Evolutionary conservation across 306 rosid genomes (phyloP).

Genomic region (Quercus aquifolioides): DNA sequence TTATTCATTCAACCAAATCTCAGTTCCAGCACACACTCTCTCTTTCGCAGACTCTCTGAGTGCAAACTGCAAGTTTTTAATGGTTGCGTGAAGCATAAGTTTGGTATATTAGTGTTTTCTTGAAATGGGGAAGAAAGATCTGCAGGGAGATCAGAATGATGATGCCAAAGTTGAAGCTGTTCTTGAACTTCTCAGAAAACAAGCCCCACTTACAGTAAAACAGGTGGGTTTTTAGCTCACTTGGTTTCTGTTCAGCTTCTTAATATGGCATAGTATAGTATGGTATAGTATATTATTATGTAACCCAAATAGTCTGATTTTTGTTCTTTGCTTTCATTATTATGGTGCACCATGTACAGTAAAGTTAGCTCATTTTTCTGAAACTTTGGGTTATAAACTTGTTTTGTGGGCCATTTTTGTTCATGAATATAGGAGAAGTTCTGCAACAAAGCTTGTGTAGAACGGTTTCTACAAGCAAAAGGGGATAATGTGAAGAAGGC

Average conservation of each 20-base stretch:
- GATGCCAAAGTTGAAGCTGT: constrained; percentile 66
- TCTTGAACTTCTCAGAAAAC: constrained; percentile 72
- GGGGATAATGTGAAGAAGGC: constrained; percentile 92
- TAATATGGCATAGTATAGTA: neutral
- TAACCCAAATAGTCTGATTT: neutral
- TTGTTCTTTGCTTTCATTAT: neutral
- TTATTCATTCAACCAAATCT: constrained; percentile 36
- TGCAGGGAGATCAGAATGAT: constrained; percentile 27
- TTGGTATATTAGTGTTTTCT: constrained; percentile 58
- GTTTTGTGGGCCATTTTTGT: neutral
- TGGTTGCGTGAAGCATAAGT: constrained; percentile 85
- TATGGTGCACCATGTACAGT: neutral
- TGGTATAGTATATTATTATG: too few relatives aligned
- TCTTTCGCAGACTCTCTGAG: neutral
- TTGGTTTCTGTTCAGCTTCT: neutral
- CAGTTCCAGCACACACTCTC: constrained; percentile 4
- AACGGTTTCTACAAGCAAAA: constrained; percentile 75
- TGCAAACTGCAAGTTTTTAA: constrained; percentile 10
- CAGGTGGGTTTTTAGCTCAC: constrained; percentile 46
- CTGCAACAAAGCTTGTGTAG: constrained; percentile 74
- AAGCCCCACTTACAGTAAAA: constrained; percentile 67
- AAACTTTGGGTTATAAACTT: neutral
- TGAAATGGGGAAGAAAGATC: constrained; percentile 82
- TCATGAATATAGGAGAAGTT: constrained; percentile 70
- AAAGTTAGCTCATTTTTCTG: too few relatives aligned